Base-by-base conservation (phyloP, 1,284 basidiomycete species). In the Grifola frondosa region DNA sequence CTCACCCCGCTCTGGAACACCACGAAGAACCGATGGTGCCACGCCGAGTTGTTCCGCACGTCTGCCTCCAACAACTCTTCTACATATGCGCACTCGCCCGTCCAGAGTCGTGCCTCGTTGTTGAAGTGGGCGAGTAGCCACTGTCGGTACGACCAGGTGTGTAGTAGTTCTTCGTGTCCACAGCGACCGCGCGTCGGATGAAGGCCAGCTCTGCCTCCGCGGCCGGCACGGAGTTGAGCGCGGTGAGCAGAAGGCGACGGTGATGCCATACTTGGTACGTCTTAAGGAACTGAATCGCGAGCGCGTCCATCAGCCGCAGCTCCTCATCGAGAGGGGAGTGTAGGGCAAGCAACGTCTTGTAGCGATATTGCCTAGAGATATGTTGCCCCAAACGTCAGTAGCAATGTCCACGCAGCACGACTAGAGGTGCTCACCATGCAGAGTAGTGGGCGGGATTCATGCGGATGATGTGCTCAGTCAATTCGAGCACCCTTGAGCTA, bases 221-320 rank as follows among this genome's bases (percentile, higher is more conserved):
- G 29, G 51, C 49, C 42, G 49, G 48, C 33, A 52, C 28, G 15
- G 57, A 54, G 41, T 74, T 70, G 34, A 80, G 74, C 35, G 71
- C 62, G 30, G 78, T 78, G 46, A 89, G 77, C 28, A 97, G 77
- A 19, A 92, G 78, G 2, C 91, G 84, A 17, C 94, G 89, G 62
- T 97, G 93, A 67, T 97, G 94, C 94, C 94, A 97, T 33, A 97
- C 93, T 73, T 97, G 94, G 65, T 97, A 97, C 11, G 84, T 91
- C 71, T 97, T 97, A 59, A 96, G 77, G 64, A 84, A 84, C 50
- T 78, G 75, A 52, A 85, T 75, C 22, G 91, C 88, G 45, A 95
- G 77, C 51, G 84, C 81, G 66, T 95, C 88, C 81, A 96, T 91
- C 37, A 93, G 73, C 40, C 70, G 68, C 9, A 96, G 75, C 68